Evolutionary conservation across 164 flowering plant genomes (phyloP).

Genomic region (Houttuynia cordata): DNA sequence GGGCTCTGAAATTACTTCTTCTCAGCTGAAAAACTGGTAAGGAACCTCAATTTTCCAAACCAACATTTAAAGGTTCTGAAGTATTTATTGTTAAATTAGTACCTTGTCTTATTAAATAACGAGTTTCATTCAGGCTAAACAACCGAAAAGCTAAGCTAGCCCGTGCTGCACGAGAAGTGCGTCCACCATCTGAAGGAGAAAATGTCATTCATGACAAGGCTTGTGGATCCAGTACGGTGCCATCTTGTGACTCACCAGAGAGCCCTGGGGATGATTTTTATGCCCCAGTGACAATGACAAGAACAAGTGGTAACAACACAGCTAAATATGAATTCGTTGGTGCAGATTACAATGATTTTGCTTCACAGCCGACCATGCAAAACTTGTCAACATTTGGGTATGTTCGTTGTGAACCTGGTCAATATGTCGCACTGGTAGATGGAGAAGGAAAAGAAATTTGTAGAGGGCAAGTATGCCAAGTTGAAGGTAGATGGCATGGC

Average conservation of each 20-base stretch:
- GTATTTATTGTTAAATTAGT: background rate
- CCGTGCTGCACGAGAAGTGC: constrained; percentile 64
- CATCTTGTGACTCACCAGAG: constrained; percentile 35
- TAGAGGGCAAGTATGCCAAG: constrained; percentile 49
- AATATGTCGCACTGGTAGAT: constrained; percentile 36
- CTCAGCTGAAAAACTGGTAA: constrained; percentile 91
- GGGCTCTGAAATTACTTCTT: constrained; percentile 85
- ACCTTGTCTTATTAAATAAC: background rate
- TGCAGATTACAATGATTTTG: constrained; percentile 13
- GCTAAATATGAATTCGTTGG: constrained; percentile 15
- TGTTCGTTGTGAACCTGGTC: constrained; percentile 38
- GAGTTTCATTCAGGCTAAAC: constrained; percentile 54
- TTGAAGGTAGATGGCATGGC: constrained; percentile 55
- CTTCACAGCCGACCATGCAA: constrained; percentile 16
- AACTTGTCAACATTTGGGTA: constrained; percentile 12
- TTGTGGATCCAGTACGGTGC: constrained; percentile 20
- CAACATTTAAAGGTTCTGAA: background rate
- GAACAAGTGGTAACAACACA: constrained; percentile 16
- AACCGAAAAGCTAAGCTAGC: constrained; percentile 88
- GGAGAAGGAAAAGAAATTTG: constrained; percentile 45
- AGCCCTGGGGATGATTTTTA: constrained; percentile 40
- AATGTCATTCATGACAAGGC: constrained; percentile 36
- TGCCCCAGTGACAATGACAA: constrained; percentile 18
- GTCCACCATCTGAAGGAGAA: constrained; percentile 44
- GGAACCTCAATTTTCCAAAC: constrained; percentile 5